Base-by-base conservation (phyloP, 257 asterid genomes). In the Anisodus acutangulus region DNA sequence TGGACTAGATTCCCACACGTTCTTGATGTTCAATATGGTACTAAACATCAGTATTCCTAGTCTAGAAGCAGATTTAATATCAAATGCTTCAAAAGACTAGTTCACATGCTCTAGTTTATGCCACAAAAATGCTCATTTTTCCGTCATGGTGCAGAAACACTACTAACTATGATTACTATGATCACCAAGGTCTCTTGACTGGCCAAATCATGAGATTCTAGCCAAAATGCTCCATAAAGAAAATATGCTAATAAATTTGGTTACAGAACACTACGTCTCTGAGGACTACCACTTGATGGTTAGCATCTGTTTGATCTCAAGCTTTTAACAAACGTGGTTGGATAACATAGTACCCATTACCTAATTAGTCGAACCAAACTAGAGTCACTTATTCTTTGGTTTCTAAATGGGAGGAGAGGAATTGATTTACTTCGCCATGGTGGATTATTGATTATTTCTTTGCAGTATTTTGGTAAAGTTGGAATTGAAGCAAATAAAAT, bases 261-360 rank as follows among this genome's bases (percentile, higher is more conserved):
- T 31, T 31, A 31, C 72, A 0, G 5, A 12, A 66, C n/a, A 11
- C 72, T 31, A 39, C 31, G 12, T 66, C 45, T 5, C 9, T 31
- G 45, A 66, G 72, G 12, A 66, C 72, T 66, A 47, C 72, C n/a
- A 31, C n/a, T 22, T 60, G 68, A 60, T 60, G 37, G 37, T 19
- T 60, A 59, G 66, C 66, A 59, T 59, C 66, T 17, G 66, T 59
- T 59, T 59, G 66, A 59, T 59, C 66, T 59, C 66, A 17, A 59
- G 2, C 11, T 59, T 59, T 3, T 59, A 59, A 31, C 66, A 59
- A 22, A 8, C 66, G 8, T 59, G 66, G 31, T n/a, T 59, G 66
- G 66, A 59, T n/a, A 59, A n/a, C 66, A 59, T 3, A 62, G 22
- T 62, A 9, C n/a, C n/a, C 37, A 62, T 19, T 60, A 60, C 19